Base-by-base conservation (phyloP, 1,284 basidiomycete genomes). In the Coniferiporia sulphurascens region DNA sequence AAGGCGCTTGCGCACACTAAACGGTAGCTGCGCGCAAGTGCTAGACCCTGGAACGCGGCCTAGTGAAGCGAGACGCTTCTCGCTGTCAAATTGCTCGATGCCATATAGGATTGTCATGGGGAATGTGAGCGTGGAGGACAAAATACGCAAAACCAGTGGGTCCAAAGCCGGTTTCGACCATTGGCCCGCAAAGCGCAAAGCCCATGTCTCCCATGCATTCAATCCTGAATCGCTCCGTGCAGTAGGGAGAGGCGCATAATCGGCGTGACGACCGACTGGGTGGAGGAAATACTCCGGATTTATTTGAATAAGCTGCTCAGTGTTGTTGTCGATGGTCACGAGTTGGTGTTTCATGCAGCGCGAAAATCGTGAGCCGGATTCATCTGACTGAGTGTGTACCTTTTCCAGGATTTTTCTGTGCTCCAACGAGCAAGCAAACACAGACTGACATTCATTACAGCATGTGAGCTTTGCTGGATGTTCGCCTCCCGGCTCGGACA, bases 61-160 rank as follows among this genome's bases (percentile, higher is more conserved):
- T 5, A 43, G 17, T 19, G 19, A 38, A 9, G 44, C 17, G 19
- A 43, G 13, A 7, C 22, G 17, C 6, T 17, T n/a, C 7, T 21
- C 13, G 27, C 36, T 9, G 19, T 55, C 54, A 38, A 55, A 55
- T 4, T 35, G n/a, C 44, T 55, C 27, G 43, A 55, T 55, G 17
- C 45, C 54, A 17, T 55, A 35, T 10, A 48, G 22, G n/a, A 55
- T 44, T 8, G 54, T 55, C 32, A 55, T 34, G 10, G 54, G 54
- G 13, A 48, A 48, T 3, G 45, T 17, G 10, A 53, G 52, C 15
- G 35, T 15, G 12, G 38, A 35, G 13, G 52, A 43, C 15, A 41
- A 12, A 17, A 22, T 4, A 9, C 52, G 52, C 21, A 53, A 21
- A 21, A 27, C 52, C 12, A 43, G 35, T 22, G 12, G 15, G 22